A percentile compares a stretch with the other conserved stretches of the same genome.
Conservation (phyloP, 139 green algal genomes). For the Astrephomene gubernaculifera region DNA sequence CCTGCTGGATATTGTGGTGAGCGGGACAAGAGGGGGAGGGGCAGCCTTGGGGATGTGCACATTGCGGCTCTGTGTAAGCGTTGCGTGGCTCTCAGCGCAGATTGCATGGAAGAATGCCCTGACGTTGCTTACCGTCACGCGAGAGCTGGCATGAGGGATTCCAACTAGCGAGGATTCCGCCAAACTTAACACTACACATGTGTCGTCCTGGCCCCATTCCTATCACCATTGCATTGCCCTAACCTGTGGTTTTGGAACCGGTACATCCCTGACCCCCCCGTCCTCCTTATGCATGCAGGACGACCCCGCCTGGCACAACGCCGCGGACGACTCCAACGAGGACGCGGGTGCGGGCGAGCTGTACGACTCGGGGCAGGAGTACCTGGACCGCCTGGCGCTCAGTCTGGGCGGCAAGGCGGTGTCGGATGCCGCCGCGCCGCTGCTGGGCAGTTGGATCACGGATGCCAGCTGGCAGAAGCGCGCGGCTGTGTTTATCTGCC, state of each 20-base stretch:
- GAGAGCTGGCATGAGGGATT: too few relatives aligned
- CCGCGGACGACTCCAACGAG: constrained; percentile 47
- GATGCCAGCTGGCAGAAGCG: constrained; percentile 92
- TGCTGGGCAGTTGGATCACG: constrained; percentile 82
- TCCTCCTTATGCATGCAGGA: constrained; percentile 64
- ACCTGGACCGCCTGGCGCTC: constrained; percentile 94
- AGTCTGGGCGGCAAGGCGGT: constrained; percentile 92
- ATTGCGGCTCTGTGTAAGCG: too few relatives aligned
- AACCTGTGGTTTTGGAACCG: too few relatives aligned
- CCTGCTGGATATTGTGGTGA: constrained; percentile 94
- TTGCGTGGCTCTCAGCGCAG: too few relatives aligned
- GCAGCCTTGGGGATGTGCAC: background rate
- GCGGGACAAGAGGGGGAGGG: background rate
- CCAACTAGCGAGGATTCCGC: too few relatives aligned
- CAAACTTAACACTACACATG: too few relatives aligned
- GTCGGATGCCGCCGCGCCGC: constrained; percentile 66
- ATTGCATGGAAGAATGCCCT: too few relatives aligned
- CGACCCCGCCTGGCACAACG: constrained; percentile 86
- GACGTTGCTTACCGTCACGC: too few relatives aligned
- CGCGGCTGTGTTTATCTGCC: constrained; percentile 92
- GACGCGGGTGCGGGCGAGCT: constrained; percentile 74
- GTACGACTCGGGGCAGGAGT: constrained; percentile 83
- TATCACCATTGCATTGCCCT: too few relatives aligned
- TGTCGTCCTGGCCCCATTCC: too few relatives aligned
- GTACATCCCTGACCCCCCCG: background rate